Base-by-base conservation (phyloP, 192 early-diverging fungal genomes). In the Nowakowskiella sp. region DNA sequence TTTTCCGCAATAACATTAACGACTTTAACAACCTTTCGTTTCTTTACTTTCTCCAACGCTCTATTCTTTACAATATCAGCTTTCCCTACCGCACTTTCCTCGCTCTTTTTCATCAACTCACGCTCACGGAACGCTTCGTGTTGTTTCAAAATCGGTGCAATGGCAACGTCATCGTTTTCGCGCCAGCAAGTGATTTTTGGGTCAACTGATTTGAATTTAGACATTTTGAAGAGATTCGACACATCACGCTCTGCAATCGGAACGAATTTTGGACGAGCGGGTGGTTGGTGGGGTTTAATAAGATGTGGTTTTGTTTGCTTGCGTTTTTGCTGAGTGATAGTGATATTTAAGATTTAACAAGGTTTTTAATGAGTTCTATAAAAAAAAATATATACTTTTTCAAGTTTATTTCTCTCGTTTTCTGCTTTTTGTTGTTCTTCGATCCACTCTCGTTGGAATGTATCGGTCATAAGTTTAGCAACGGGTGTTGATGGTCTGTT, bases 401-500 rank as follows among this genome's bases (percentile, higher is more conserved):
- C 52, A n/a, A 26, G 47, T 33, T 64, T 45, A n/a, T 45, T 9
- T 45, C 59, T 44, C 13, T 65, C 65, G 25, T 47, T 54, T 8
- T 45, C 32, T 7, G 42, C 49, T 26, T 58, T 49, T 24, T 59
- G 52, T n/a, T 63, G 61, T 45, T 64, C 30, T 10, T 26, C 52
- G 22, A 65, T 51, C 76, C 76, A 79, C 49, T 79, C 66, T 7
- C 68, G 61, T 54, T 79, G 70, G 55, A 67, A 79, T 21, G 58
- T 56, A 61, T 80, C 78, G 0, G 74, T 73, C 74, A 80, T 80
- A 46, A 80, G 56, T 7, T 55, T 44, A 22, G 67, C 69, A 1
- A 80, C 78, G 25, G 78, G 78, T 0, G 74, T 77, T 1, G 67
- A 70, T 6, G 78, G 78, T n/a, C 78, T 78, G 33, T 19, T 21